Evolutionary conservation across 2,329 filamentous ascomycete genomes (phyloP), one percentile per base, ranked within the genome.

Genomic region (Colletotrichum melonis): DNA sequence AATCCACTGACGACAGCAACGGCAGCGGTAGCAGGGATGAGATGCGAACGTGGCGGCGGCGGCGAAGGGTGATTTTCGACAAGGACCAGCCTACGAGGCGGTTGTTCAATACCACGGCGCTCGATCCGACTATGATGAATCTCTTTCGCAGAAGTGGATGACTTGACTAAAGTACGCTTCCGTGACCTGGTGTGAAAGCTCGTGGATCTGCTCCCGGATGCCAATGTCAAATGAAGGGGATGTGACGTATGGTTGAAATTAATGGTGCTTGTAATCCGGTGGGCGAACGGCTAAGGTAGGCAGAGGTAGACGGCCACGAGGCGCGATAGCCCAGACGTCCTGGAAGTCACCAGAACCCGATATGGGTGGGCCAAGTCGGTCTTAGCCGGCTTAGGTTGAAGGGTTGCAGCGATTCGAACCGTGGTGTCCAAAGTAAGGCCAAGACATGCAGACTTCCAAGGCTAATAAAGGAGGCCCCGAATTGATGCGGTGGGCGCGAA

Each of bases 21-120:
- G 24, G 52, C 32, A 52, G 55, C 38, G 46, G 35, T 16, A 59
- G 64, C 69, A 71, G 64, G 69, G 63, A 49, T 62, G 11, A 57
- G 32, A 42, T 56, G 49, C 52, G 69, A 68, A 24, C 63, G 55
- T 64, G 55, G 63, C 32, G 42, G 60, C 24, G 68, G 42, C 19
- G 42, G 42, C 42, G 46, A 68, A 68, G 38, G 62, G 56, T 42
- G 46, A 71, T 55, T 49, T 49, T 24, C 70, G 59, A 42, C 65
- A 59, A 70, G 66, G 58, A 46, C 56, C 38, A 54, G 38, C 42
- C 35, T 56, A 26, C 24, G 60, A 64, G 35, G 52, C 52, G 63
- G 66, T 52, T 35, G 30, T 58, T 70, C 35, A n/a, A 42, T 11
- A 67, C 55, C 46, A 46, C 30, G 22, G 28, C n/a, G 16, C 42